phyloP scores from a whole-genome alignment of 2,329 filamentous ascomycete species.

The Aspergillus sp. region DNA sequence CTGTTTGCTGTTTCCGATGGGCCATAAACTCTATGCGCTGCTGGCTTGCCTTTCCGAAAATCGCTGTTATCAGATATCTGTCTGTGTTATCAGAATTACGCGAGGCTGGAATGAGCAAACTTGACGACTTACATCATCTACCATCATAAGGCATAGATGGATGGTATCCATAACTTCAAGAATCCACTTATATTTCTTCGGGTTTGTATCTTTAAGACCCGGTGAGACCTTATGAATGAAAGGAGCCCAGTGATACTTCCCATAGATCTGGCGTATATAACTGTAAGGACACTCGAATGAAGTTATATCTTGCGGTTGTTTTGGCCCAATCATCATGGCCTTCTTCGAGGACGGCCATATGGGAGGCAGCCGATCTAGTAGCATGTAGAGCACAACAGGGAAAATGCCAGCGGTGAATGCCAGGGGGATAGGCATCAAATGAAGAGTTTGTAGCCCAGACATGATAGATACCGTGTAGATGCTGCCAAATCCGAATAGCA shows the following conservation, averaged over 20 bases:
- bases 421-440: slow-evolving; percentile 9
- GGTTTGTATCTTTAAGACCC: slow-evolving; percentile 13
- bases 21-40: slow-evolving; percentile 22
- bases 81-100: neutral
- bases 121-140: slow-evolving; percentile 20
- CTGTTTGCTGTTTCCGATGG: slow-evolving; percentile 24
- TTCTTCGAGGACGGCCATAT: slow-evolving; percentile 17
- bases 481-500: neutral
- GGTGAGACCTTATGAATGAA: slow-evolving; percentile 24
- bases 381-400: slow-evolving; percentile 5
- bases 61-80: slow-evolving; percentile 24
- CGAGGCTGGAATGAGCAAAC: too few relatives aligned
- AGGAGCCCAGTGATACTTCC: slow-evolving; percentile 21
- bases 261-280: slow-evolving; percentile 22
- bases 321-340: slow-evolving; percentile 17
- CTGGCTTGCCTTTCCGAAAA: slow-evolving; percentile 20
- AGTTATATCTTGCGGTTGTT: slow-evolving; percentile 14
- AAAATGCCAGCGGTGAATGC: slow-evolving; percentile 7
- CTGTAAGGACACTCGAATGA: slow-evolving; percentile 21
- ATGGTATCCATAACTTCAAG: slow-evolving; percentile 26
- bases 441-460: slow-evolving; percentile 1
- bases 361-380: slow-evolving; percentile 14
- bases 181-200: slow-evolving; percentile 18
- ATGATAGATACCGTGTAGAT: neutral
- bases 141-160: slow-evolving; percentile 25